Evolutionary conservation across 805 yeast genomes (phyloP).

Genomic region (Starmerella stellata): DNA sequence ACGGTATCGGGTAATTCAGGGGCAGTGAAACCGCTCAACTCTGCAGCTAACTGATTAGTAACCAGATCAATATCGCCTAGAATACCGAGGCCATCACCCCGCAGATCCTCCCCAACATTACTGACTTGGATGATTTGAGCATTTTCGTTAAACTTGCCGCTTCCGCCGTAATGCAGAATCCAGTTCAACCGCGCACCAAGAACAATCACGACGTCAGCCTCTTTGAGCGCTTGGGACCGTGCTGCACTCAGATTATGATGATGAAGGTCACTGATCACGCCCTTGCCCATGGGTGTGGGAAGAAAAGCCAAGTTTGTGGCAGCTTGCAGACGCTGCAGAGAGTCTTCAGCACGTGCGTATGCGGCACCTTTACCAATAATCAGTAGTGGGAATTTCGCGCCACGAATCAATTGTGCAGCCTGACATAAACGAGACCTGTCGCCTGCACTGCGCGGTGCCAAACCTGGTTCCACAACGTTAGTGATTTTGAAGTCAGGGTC

Average conservation of each 20-base stretch:
- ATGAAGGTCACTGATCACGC: conserved; percentile 37
- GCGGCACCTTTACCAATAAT: conserved; percentile 55
- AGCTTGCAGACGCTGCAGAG: conserved; percentile 28
- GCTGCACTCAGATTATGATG: conserved; percentile 41
- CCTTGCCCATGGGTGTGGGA: conserved; percentile 71
- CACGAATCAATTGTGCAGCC: conserved; percentile 24
- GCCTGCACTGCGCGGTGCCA: conserved; percentile 25
- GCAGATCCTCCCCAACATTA: conserved; percentile 34
- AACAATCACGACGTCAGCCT: conserved; percentile 41
- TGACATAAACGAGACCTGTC: conserved; percentile 22
- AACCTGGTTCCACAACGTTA: conserved; percentile 16
- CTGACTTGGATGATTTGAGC: conserved; percentile 44
- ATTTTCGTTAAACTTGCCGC: conserved; percentile 32
- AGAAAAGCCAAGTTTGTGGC: conserved; percentile 35
- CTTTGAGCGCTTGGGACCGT: conserved; percentile 38
- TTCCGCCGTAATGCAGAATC: conserved; percentile 51
- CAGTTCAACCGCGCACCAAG: conserved; percentile 56
- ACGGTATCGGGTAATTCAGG: conserved; percentile 22
- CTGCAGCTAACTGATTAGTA: conserved; percentile 23
- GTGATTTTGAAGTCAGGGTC: not conserved
- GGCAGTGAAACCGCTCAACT: conserved; percentile 24
- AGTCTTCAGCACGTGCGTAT: conserved; percentile 27
- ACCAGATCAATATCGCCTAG: conserved; percentile 37
- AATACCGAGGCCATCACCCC: conserved; percentile 33
- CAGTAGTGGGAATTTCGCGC: conserved; percentile 33